Base-by-base conservation (phyloP, 805 yeast genomes). In the Nakazawaea anatomiae region DNA sequence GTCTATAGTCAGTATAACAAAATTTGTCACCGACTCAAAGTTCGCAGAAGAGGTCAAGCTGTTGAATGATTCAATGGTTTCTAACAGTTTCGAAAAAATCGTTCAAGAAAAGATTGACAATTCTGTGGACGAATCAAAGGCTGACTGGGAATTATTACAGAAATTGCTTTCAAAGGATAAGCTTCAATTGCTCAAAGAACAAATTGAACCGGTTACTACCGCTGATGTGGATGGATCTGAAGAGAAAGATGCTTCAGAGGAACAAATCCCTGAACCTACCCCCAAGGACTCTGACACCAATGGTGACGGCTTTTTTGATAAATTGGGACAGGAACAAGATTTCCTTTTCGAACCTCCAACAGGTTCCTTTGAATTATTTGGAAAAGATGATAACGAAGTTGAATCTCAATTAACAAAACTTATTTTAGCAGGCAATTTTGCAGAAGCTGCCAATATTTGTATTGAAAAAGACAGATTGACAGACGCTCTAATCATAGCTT, bases 401-500 rank as follows among this genome's bases (percentile, higher is more conserved):
- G 80, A 81, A 40, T 72, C 69, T 48, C 62, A 67, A 11, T 67
- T 86, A 40, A 70, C 75, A 7, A 66, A 70, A 52, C 71, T 77
- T 27, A 65, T 92, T 44, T 74, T 92, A 46, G 64, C 67, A 12
- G 89, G 90, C 53, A 76, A 89, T 47, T 67, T 77, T 46, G 77
- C 77, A 12, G 72, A 76, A 29, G 97, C 97, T 1, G 82, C 89
- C 10, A 77, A 83, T 35, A 61, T 74, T 29, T 82, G 92, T 56
- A 69, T 94, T 53, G 73, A 80, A 43, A 76, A 79, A 36, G 85
- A 79, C 47, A 76, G 78, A 53, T 67, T 89, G 27, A 66, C 79
- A 27, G 98, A 94, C 64, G 97, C 98, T 4, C 75, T 91, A 57
- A 71, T 91, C 30, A 75, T 94, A 54, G 88, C 98, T 0, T 68